A percentile compares a stretch with the other conserved stretches of the same genome.
These are phyloP conservation scores for Lactarius quietus DNA, from an alignment of 768 basidiomycete genomes.

Conservation along the genomic window DNA sequence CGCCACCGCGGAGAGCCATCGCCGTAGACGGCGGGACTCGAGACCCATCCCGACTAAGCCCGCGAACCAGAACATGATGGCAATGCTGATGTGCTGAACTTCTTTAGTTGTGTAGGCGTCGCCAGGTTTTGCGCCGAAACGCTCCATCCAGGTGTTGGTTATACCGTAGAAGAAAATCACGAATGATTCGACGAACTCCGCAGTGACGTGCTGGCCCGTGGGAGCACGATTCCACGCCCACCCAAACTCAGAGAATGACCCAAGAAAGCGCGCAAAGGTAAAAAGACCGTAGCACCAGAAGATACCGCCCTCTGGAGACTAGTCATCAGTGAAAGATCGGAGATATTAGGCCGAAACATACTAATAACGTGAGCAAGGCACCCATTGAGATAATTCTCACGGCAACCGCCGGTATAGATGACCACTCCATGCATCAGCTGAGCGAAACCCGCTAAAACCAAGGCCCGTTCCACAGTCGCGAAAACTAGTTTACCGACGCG, in stretches of 20 bases:
- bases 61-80: constrained; percentile 95
- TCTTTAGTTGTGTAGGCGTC: constrained; percentile 88
- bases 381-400: constrained; percentile 71
- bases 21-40: constrained; percentile 70
- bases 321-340: constrained; percentile 15
- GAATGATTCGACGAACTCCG: constrained; percentile 73
- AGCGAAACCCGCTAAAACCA: constrained; percentile 70
- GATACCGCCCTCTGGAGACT: constrained; percentile 69
- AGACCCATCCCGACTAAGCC: constrained; percentile 87
- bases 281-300: constrained; percentile 91
- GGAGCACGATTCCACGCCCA: constrained; percentile 94
- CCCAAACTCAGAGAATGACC: constrained; percentile 78
- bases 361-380: constrained; percentile 92
- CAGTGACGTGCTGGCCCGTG: constrained; percentile 41
- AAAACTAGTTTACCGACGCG: constrained; percentile 49
- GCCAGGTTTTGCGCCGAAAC: constrained; percentile 77
- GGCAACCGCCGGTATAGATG: constrained; percentile 84
- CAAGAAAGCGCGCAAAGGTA: constrained; percentile 92
- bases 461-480: constrained; percentile 52
- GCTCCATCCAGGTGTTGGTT: constrained; percentile 97
- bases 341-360: constrained; percentile 36
- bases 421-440: constrained; percentile 68
- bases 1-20: constrained; percentile 64
- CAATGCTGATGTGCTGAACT: constrained; percentile 92
- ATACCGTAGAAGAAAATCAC: constrained; percentile 87